Evolutionary conservation across 768 basidiomycete genomes (phyloP).

Genomic region (Rhodosporidiobolus sp.): DNA sequence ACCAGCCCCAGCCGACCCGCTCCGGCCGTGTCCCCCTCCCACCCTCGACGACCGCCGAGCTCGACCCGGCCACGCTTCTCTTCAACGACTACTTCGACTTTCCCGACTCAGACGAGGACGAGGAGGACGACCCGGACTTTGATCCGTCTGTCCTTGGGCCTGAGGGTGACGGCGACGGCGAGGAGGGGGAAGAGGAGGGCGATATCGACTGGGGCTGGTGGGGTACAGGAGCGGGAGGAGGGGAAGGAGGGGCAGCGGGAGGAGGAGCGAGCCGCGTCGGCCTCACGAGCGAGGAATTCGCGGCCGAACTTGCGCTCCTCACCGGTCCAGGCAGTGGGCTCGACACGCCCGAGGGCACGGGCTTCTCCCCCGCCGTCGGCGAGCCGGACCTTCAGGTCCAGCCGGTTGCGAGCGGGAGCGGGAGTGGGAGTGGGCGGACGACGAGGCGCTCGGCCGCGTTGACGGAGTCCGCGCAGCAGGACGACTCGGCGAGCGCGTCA

Average conservation of each 20-base stretch:
- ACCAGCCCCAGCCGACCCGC: constrained; percentile 9
- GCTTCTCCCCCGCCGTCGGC: not conserved
- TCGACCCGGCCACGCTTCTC: constrained; percentile 21
- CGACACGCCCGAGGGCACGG: not conserved
- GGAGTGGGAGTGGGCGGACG: no score
- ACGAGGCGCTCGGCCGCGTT: not conserved
- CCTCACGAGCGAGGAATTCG: constrained; percentile 23
- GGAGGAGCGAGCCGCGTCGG: not conserved
- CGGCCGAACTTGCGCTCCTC: constrained; percentile 9
- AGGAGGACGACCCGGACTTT: constrained; percentile 24
- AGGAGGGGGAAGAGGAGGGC: constrained; percentile 11
- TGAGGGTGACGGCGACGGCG: constrained; percentile 2
- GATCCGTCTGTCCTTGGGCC: constrained; percentile 2
- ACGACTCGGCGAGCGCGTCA: not conserved
- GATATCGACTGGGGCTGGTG: not conserved
- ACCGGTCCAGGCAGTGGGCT: not conserved
- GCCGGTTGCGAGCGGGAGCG: no score
- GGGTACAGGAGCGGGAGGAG: not conserved
- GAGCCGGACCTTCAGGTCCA: not conserved
- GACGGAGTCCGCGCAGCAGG: not conserved
- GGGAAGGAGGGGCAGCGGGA: not conserved
- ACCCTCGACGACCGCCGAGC: not conserved
- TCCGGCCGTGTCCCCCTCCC: constrained; percentile 12
- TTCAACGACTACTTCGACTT: constrained; percentile 35
- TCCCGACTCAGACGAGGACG: constrained; percentile 17